Conservation (phyloP, 441 rosid genomes). For the Manihot esculenta region DNA sequence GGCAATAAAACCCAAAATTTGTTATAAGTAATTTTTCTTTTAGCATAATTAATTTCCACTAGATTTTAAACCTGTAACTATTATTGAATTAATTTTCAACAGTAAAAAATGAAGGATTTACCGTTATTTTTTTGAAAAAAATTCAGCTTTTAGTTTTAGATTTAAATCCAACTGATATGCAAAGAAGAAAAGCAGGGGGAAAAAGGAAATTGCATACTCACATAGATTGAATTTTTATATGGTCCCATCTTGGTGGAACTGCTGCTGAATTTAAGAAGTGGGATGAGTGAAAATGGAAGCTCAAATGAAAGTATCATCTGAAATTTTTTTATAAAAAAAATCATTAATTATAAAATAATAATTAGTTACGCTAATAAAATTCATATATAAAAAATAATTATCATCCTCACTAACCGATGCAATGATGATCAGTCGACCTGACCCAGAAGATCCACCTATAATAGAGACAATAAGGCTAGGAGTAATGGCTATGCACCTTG, state of each 20-base stretch:
- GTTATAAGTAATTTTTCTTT: too few species aligned
- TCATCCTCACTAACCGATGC: neutral
- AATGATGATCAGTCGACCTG: slow-evolving; percentile 10
- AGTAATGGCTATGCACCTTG: neutral
- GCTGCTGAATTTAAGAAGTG: slow-evolving; percentile 75
- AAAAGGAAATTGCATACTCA: slow-evolving; percentile 22
- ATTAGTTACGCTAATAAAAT: neutral
- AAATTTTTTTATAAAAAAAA: too few species aligned
- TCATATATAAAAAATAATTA: neutral
- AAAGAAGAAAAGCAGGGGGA: neutral
- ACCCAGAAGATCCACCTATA: neutral
- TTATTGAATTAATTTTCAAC: too few species aligned
- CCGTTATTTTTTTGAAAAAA: too few species aligned
- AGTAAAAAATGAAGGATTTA: too few species aligned
- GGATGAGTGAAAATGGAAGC: slow-evolving; percentile 69
- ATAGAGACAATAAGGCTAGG: slow-evolving; percentile 1
- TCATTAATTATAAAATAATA: neutral
- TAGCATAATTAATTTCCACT: too few species aligned
- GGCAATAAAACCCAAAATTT: too few species aligned
- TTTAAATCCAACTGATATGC: too few species aligned
- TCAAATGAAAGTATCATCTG: slow-evolving; percentile 78
- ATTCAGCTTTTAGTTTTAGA: too few species aligned
- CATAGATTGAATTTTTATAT: slow-evolving; percentile 57
- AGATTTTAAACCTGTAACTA: too few species aligned
- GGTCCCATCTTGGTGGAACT: slow-evolving; percentile 76